Percentiles rank a stretch among this genome's conserved stretches.
phyloP scores from a whole-genome alignment of 2,329 filamentous ascomycete species.

The Phyllosticta capitalensis region DNA sequence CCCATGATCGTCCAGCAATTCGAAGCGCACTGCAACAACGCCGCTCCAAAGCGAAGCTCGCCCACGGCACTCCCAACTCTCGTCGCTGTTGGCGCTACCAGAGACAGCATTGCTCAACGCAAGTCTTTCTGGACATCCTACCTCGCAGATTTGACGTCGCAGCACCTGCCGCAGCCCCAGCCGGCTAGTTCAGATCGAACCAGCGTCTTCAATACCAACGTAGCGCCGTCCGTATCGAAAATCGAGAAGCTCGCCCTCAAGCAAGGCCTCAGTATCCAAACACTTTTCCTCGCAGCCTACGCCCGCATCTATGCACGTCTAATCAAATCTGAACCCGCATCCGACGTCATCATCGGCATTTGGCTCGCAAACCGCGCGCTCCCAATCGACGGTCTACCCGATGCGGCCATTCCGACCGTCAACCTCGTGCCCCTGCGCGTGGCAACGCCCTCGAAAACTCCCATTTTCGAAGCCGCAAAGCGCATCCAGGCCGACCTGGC shows the following conservation, averaged over 20 bases:
- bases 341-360: slow-evolving; percentile 58
- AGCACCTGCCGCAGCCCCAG: background rate
- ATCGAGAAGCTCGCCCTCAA: slow-evolving; percentile 38
- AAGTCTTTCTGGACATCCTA: slow-evolving; percentile 44
- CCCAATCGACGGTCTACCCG: slow-evolving; percentile 39
- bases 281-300: slow-evolving; percentile 65
- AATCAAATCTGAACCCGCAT: slow-evolving; percentile 15
- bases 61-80: background rate
- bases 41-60: background rate
- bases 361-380: slow-evolving; percentile 72
- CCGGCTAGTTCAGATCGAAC: slow-evolving; percentile 19
- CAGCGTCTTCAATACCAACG: slow-evolving; percentile 41
- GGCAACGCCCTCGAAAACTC: slow-evolving; percentile 16
- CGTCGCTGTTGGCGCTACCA: slow-evolving; percentile 2
- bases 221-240: slow-evolving; percentile 25
- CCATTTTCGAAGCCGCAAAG: slow-evolving; percentile 38
- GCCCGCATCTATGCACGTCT: slow-evolving; percentile 41
- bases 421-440: slow-evolving; percentile 68
- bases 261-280: slow-evolving; percentile 58
- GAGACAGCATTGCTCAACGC: slow-evolving; percentile 17
- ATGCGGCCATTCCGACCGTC: slow-evolving; percentile 58
- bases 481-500: slow-evolving; percentile 60
- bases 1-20: slow-evolving; percentile 51
- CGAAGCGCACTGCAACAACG: slow-evolving; percentile 31
- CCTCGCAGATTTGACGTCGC: slow-evolving; percentile 19